Evolutionary conservation across 495 filamentous ascomycete genomes (phyloP).

Genomic region (Penicillium argentinense): DNA sequence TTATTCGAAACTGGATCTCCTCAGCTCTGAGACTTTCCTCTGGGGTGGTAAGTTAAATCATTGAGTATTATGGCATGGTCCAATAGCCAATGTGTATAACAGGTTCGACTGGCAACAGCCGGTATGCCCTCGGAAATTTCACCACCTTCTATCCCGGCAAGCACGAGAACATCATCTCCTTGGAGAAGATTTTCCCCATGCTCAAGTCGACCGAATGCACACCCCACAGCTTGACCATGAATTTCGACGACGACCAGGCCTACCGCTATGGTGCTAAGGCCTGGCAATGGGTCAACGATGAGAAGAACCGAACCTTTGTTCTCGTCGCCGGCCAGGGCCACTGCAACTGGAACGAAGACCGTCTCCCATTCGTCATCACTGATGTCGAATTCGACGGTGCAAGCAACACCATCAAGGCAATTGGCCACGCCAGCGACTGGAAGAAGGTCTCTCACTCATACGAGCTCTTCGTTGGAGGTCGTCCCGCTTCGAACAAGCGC

Average conservation of each 20-base stretch:
- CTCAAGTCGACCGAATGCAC: slow-evolving; percentile 31
- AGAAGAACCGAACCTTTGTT: slow-evolving; percentile 32
- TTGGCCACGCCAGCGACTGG: slow-evolving; percentile 28
- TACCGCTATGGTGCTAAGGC: slow-evolving; percentile 28
- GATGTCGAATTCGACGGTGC: slow-evolving; percentile 31
- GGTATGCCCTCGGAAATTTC: slow-evolving; percentile 31
- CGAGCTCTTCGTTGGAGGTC: slow-evolving; percentile 31
- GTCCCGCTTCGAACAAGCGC: slow-evolving; percentile 10
- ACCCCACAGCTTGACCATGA: slow-evolving; percentile 24
- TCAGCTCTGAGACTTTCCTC: slow-evolving; percentile 25
- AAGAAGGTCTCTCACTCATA: slow-evolving; percentile 29
- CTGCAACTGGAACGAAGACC: slow-evolving; percentile 33
- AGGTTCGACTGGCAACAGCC: slow-evolving; percentile 11
- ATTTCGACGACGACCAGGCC: slow-evolving; percentile 25
- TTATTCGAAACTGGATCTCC: slow-evolving; percentile 6
- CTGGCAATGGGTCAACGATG: slow-evolving; percentile 44
- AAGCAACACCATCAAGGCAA: slow-evolving; percentile 25
- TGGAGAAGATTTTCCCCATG: slow-evolving; percentile 35
- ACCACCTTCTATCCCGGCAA: slow-evolving; percentile 32
- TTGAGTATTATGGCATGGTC: background rate
- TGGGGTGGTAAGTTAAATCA: slow-evolving; percentile 18
- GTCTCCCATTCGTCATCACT: slow-evolving; percentile 34
- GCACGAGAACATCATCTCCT: slow-evolving; percentile 32
- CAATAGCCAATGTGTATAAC: background rate
- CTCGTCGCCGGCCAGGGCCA: slow-evolving; percentile 37